Evolutionary conservation across 2,329 filamentous ascomycete genomes (phyloP).

Genomic region (Aspergillus texensis): DNA sequence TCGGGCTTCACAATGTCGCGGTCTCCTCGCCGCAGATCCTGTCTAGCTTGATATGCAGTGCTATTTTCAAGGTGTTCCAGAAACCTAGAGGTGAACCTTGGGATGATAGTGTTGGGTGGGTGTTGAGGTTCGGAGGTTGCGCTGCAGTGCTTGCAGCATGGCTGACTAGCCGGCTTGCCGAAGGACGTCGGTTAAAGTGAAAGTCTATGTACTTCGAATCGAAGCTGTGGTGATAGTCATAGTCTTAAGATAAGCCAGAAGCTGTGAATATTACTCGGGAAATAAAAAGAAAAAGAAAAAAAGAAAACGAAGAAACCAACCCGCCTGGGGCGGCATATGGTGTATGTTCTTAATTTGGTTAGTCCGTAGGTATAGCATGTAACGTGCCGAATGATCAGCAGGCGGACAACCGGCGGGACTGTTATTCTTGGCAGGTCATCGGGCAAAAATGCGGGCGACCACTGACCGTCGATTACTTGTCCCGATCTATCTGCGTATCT

Average conservation of each 20-base stretch:
- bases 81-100: conserved; percentile 83
- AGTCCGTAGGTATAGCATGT: neutral
- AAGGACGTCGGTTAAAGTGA: conserved; percentile 48
- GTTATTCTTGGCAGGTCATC: neutral
- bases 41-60: conserved; percentile 79
- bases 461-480: conserved; percentile 11
- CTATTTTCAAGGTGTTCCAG: conserved; percentile 83
- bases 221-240: neutral
- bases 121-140: conserved; percentile 79
- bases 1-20: conserved; percentile 95
- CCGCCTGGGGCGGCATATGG: too few species aligned
- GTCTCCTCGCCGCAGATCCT: conserved; percentile 90
- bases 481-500: conserved; percentile 3
- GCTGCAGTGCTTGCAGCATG: conserved; percentile 77
- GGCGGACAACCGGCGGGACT: conserved; percentile 2
- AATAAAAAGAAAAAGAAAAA: too few species aligned
- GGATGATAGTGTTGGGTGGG: conserved; percentile 84
- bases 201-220: neutral
- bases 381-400: neutral
- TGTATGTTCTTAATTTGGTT: neutral
- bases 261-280: neutral
- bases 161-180: conserved; percentile 68
- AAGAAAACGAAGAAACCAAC: neutral
- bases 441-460: conserved; percentile 1
- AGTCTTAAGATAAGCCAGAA: neutral